Evolutionary conservation across 176 grass and related monocot species (phyloP), one percentile per base, ranked within the genome.

Genomic region (Eremochloa ophiuroides): DNA sequence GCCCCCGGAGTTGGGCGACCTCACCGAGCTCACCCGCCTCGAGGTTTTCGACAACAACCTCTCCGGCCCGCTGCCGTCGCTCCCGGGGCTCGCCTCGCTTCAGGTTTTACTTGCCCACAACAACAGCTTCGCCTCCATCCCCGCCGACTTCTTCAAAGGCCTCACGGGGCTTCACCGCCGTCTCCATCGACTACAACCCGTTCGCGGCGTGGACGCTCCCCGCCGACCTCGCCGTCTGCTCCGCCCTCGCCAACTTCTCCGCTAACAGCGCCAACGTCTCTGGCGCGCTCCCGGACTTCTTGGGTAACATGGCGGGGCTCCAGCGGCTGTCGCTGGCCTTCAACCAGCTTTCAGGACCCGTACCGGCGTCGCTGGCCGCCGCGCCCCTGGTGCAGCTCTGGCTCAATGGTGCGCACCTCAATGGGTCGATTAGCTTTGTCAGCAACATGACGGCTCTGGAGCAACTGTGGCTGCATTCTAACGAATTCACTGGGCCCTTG

Each of bases 391-490:
- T 80, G 43, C 51, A 17, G 31, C 94, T 97, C 88, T 89, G 85
- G 87, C 88, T 97, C 83, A 97, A 97, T 82, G 79, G 74, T 80
- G 83, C 83, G 71, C 13, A 48, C 34, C 16, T 97, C 16, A 90
- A 29, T 2, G 87, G 94, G 11, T 53, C 87, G 7, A 66, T 97
- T 66, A 73, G 66, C 67, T 91, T 97, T 41, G 4, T 97, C 68
- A 42, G 73, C 46, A 92, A 90, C 63, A 80, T 97, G 83, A 86
- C 85, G 3, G 13, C 29, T 16, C 18, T 83, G 1, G 6, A 50
- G 25, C 34, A 92, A 73, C 85, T 97, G 18, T 97, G 94, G 94
- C 84, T 97, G 43, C 94, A 97, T 27, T 87, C 80, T 28, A 97
- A 97, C 33, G 20, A 43, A 39, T 97, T 97, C 78, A 77, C 89